phyloP scores from a whole-genome alignment of 495 filamentous ascomycete species.

The Amorphotheca resinae region DNA sequence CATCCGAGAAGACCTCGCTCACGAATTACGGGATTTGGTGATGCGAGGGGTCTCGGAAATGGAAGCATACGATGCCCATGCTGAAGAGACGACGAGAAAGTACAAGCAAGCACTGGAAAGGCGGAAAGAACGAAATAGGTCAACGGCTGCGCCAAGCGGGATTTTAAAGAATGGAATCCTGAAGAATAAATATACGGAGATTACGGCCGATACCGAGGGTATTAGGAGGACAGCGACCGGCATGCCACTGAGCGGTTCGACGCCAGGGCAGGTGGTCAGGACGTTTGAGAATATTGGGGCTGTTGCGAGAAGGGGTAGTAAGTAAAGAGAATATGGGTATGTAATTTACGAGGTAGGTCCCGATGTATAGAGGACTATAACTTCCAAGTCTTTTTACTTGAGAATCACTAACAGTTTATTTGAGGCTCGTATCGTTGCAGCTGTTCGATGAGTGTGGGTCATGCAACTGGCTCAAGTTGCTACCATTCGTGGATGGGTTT shows the following conservation, averaged over 20 bases:
- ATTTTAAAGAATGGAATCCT: background rate
- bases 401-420: no score
- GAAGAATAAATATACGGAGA: constrained; percentile 2
- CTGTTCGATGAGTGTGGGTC: no score
- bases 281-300: background rate
- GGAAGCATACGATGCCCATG: constrained; percentile 12
- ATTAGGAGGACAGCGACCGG: constrained; percentile 1
- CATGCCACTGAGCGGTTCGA: background rate
- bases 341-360: no score
- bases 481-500: no score
- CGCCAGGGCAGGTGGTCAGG: background rate
- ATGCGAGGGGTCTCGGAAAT: constrained; percentile 2
- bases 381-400: no score
- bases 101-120: constrained; percentile 8
- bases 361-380: no score
- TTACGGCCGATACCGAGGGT: constrained; percentile 3
- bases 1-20: constrained; percentile 1
- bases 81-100: background rate
- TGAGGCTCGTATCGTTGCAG: no score
- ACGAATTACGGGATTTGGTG: constrained; percentile 1
- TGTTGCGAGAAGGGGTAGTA: background rate
- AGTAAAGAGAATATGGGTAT: no score
- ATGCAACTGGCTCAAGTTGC: no score
- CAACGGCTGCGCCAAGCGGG: background rate
- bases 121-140: background rate